Evolutionary conservation across 1,284 basidiomycete genomes (phyloP), one percentile per base, ranked within the genome.

Genomic region (Trichosporon faecale): DNA sequence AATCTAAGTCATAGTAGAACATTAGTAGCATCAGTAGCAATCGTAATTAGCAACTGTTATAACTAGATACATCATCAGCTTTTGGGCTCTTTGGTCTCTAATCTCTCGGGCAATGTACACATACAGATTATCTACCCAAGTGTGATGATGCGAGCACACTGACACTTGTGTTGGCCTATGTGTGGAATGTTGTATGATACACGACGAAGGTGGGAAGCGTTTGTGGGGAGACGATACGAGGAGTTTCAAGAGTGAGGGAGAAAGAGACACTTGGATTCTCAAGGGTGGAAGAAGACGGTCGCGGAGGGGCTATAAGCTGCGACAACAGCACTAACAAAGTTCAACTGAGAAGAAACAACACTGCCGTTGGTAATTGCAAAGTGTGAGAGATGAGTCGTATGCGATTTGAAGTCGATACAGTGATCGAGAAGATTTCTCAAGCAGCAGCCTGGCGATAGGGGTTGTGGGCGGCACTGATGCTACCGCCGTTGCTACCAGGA

Each of bases 361-460:
- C 57, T n/a, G 27, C 18, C 6, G 57, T 7, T 33, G 40, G 29
- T n/a, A 11, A n/a, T 29, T n/a, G 27, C 27, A 18, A 61, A 31
- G 57, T 2, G 57, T n/a, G 57, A 61, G 25, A 60, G 57, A 61
- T 61, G 57, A 61, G 27, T 61, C 29, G 11, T 31, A 61, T 25
- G 57, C 29, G 57, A 61, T 61, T 52, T 29, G 14, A 23, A n/a
- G 27, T 33, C 27, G 57, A 61, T 61, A 61, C 57, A 61, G 29
- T 21, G 27, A 29, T 52, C 29, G 7, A 16, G 3, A 16, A 7
- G 18, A 61, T 16, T 33, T 31, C 29, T 61, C 57, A 61, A 33
- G 29, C 29, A 7, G 57, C 57, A 23, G 27, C 18, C 18, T 18
- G 57, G 16, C 27, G 57, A 11, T 31, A 61, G 1, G 27, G 11